Evolutionary conservation across 306 rosid genomes (phyloP).

Genomic region (Gynostemma pentaphyllum): DNA sequence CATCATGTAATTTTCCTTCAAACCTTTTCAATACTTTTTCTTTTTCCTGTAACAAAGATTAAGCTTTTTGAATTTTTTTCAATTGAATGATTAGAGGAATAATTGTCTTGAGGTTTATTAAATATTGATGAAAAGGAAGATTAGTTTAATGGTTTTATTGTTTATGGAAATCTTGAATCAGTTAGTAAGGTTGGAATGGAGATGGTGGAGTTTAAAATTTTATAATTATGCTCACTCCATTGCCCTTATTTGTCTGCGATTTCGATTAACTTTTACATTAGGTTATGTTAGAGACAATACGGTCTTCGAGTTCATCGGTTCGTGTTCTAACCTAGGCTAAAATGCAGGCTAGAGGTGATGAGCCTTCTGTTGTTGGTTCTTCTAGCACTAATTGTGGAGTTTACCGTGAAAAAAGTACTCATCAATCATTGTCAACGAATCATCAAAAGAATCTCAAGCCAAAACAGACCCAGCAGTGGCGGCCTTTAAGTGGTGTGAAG

Average conservation of each 20-base stretch:
- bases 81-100: too few species aligned
- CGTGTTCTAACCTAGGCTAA: not conserved
- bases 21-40: too few species aligned
- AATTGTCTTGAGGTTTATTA: too few species aligned
- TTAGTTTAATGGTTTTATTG: not conserved
- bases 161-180: not conserved
- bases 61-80: too few species aligned
- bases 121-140: too few species aligned
- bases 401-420: not conserved
- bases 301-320: too few species aligned
- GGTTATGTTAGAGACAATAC: too few species aligned
- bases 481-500: not conserved
- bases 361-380: not conserved
- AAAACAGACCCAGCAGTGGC: not conserved
- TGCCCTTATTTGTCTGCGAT: too few species aligned
- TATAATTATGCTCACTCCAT: not conserved
- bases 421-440: not conserved
- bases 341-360: slow-evolving; percentile 1
- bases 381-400: not conserved
- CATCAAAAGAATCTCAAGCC: not conserved
- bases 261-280: too few species aligned
- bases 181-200: not conserved
- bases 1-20: too few species aligned
- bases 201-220: not conserved
- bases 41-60: too few species aligned